A percentile compares a stretch with the other conserved stretches of the same genome.
These are phyloP conservation scores for Diaporthe capsici DNA, from an alignment of 2,329 filamentous ascomycete genomes.

Conservation along the genomic window DNA sequence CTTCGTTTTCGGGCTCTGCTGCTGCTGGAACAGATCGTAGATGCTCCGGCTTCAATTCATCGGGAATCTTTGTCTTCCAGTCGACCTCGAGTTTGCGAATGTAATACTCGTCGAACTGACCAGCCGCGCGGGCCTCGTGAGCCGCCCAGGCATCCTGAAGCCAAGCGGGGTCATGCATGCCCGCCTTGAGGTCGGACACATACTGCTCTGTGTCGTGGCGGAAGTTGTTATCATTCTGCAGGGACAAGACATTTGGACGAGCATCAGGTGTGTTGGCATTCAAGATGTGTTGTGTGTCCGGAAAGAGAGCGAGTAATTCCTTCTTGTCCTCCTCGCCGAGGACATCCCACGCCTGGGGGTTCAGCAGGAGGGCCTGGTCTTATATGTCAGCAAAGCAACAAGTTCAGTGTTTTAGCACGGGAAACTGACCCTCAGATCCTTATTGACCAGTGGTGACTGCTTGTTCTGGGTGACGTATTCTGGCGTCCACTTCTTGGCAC, in stretches of 20 bases:
- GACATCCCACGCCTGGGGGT: slow-evolving; percentile 55
- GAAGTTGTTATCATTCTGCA: slow-evolving; percentile 59
- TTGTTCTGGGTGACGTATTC: slow-evolving; percentile 53
- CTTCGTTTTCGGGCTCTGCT: background rate
- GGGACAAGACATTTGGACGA: slow-evolving; percentile 52
- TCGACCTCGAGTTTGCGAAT: slow-evolving; percentile 60
- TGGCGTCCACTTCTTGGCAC: slow-evolving; percentile 47
- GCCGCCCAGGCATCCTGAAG: slow-evolving; percentile 66
- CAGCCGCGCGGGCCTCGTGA: slow-evolving; percentile 61
- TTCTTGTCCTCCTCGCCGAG: slow-evolving; percentile 52
- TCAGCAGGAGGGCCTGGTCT: slow-evolving; percentile 53
- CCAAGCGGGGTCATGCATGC: slow-evolving; percentile 68
- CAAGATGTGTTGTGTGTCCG: slow-evolving; percentile 51
- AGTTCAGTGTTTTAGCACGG: background rate
- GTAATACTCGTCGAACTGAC: slow-evolving; percentile 65
- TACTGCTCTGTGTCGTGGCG: slow-evolving; percentile 59
- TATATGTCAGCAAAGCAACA: slow-evolving; percentile 32
- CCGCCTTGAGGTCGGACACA: slow-evolving; percentile 59
- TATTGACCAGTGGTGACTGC: slow-evolving; percentile 52
- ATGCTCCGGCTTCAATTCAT: slow-evolving; percentile 35
- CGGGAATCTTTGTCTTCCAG: slow-evolving; percentile 55
- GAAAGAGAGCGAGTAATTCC: slow-evolving; percentile 54
- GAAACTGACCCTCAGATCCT: slow-evolving; percentile 52
- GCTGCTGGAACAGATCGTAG: slow-evolving; percentile 12
- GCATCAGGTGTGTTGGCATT: slow-evolving; percentile 50